A percentile compares a stretch with the other conserved stretches of the same genome.
These are phyloP conservation scores for Saksenaea vasiformis DNA, from an alignment of 371 early-diverging fungal genomes.

Conservation along the genomic window DNA sequence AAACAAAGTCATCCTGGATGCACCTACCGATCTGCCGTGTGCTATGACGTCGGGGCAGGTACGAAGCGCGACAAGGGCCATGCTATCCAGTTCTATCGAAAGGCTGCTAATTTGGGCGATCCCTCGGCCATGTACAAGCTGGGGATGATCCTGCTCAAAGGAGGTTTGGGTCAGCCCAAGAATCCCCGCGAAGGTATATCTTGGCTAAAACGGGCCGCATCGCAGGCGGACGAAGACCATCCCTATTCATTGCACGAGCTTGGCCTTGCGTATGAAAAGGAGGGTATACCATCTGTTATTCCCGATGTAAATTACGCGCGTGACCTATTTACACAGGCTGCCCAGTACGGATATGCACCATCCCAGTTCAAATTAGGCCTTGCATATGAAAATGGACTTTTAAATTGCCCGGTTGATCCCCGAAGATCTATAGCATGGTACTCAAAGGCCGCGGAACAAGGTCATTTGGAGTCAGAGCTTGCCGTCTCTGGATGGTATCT, in stretches of 20 bases:
- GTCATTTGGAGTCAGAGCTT: slow-evolving; percentile 80
- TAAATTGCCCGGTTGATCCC: slow-evolving; percentile 89
- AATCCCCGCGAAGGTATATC: slow-evolving; percentile 86
- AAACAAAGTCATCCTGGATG: slow-evolving; percentile 92
- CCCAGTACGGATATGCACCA: slow-evolving; percentile 91
- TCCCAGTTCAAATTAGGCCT: slow-evolving; percentile 92
- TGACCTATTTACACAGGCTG: slow-evolving; percentile 89
- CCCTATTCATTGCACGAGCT: slow-evolving; percentile 95
- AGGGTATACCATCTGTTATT: slow-evolving; percentile 75
- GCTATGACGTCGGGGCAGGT: slow-evolving; percentile 95
- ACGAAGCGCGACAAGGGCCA: slow-evolving; percentile 83
- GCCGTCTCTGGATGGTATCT: slow-evolving; percentile 91
- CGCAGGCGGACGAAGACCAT: slow-evolving; percentile 84
- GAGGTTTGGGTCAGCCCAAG: slow-evolving; percentile 66
- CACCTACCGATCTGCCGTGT: slow-evolving; percentile 93
- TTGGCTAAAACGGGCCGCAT: slow-evolving; percentile 93
- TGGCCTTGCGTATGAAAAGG: slow-evolving; percentile 84
- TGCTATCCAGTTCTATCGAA: slow-evolving; percentile 90
- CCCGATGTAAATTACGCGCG: slow-evolving; percentile 85
- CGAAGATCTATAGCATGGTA: slow-evolving; percentile 95
- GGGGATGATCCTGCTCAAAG: slow-evolving; percentile 82
- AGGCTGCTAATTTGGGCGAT: slow-evolving; percentile 93
- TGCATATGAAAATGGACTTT: slow-evolving; percentile 92
- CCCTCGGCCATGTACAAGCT: slow-evolving; percentile 95
- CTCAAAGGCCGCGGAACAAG: slow-evolving; percentile 88